Conservation (phyloP, 1,284 basidiomycete genomes). For the Tremellales sp. region DNA sequence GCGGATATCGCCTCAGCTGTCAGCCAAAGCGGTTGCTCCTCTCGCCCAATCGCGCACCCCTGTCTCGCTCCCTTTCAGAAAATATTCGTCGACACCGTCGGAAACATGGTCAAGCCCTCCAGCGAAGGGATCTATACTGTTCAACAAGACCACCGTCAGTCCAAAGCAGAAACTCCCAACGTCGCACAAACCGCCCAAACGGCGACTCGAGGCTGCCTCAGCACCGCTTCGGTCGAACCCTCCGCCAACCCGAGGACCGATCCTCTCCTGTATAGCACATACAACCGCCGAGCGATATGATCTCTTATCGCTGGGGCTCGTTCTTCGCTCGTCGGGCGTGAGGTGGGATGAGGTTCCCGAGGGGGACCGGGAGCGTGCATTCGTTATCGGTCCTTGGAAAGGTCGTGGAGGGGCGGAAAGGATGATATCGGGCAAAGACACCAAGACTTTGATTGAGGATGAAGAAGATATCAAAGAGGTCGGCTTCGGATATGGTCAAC, state of each 20-base stretch:
- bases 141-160: too few relatives aligned
- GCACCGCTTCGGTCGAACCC: slow-evolving; percentile 44
- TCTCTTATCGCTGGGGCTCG: slow-evolving; percentile 32
- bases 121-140: too few relatives aligned
- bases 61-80: too few relatives aligned
- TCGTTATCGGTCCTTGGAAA: slow-evolving; percentile 48
- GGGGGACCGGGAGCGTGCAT: slow-evolving; percentile 41
- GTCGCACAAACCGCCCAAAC: slow-evolving; percentile 49
- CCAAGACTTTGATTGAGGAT: neutral
- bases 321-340: slow-evolving; percentile 36
- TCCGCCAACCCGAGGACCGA: slow-evolving; percentile 44
- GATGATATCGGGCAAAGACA: slow-evolving; percentile 37
- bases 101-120: too few relatives aligned
- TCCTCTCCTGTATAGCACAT: slow-evolving; percentile 48
- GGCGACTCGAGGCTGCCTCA: slow-evolving; percentile 47
- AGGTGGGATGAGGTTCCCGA: slow-evolving; percentile 47
- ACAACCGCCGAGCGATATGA: slow-evolving; percentile 48
- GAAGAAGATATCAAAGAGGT: slow-evolving; percentile 53
- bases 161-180: too few relatives aligned
- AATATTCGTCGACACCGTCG: too few relatives aligned
- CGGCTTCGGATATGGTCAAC: slow-evolving; percentile 53
- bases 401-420: slow-evolving; percentile 42
- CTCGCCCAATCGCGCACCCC: too few relatives aligned
- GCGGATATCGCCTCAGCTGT: too few relatives aligned
- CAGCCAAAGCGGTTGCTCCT: too few relatives aligned